A percentile compares a stretch with the other conserved stretches of the same genome.
phyloP scores from a whole-genome alignment of 441 rosid species.

The Rhodomyrtus psidioides region DNA sequence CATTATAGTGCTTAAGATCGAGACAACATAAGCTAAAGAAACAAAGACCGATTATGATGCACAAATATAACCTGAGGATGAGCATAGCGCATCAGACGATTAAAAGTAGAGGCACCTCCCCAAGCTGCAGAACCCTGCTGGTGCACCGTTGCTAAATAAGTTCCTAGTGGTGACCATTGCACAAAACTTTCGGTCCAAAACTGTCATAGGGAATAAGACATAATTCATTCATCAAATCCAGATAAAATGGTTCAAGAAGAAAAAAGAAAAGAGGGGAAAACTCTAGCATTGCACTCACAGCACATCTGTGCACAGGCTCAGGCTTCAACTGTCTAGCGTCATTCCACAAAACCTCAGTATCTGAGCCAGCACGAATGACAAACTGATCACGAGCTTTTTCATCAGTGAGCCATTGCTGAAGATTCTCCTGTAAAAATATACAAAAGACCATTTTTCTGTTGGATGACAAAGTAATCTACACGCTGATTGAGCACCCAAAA shows the following conservation, averaged over 20 bases:
- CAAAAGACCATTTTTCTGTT: neutral
- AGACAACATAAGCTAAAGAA: neutral
- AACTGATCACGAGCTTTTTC: conserved; percentile 89
- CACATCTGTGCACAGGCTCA: conserved; percentile 80
- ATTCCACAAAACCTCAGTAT: conserved; percentile 92
- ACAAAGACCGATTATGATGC: neutral
- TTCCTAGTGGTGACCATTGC: conserved; percentile 96
- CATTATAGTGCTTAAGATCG: neutral
- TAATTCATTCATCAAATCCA: neutral
- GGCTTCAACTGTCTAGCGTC: conserved; percentile 81
- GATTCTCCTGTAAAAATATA: conserved; percentile 58
- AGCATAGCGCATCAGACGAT: conserved; percentile 84
- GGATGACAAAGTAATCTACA: neutral
- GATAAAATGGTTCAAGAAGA: neutral
- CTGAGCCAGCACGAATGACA: conserved; percentile 77
- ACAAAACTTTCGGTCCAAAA: conserved; percentile 94
- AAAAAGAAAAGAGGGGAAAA: neutral
- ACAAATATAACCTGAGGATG: conserved; percentile 57
- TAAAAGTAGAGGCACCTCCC: conserved; percentile 84
- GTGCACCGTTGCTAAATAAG: conserved; percentile 91
- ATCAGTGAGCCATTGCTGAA: conserved; percentile 88
- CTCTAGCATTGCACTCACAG: conserved; percentile 42
- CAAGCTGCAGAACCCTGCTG: conserved; percentile 93
- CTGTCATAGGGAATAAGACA: conserved; percentile 25
- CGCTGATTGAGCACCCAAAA: neutral